These are phyloP conservation scores for Effrenium voratum DNA, from an alignment of 73 alveolate genomes.

Conservation along the genomic window DNA sequence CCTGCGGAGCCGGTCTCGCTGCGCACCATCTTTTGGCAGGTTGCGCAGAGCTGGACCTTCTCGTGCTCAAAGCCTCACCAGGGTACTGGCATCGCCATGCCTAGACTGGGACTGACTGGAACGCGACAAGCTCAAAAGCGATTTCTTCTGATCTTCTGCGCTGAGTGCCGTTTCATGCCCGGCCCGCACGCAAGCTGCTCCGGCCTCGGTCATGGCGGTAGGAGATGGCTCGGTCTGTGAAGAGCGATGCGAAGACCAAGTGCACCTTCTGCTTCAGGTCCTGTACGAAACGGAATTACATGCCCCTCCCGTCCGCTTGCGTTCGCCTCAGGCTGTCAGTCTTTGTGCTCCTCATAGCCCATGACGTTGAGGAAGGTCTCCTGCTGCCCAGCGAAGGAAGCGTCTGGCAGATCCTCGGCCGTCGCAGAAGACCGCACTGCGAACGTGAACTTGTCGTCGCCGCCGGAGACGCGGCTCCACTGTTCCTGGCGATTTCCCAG, in stretches of 20 bases:
- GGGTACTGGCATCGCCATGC: too few relatives aligned
- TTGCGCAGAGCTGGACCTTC: constrained; percentile 79
- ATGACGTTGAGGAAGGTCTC: constrained; percentile 93
- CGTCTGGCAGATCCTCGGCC: constrained; percentile 94
- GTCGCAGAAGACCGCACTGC: constrained; percentile 93
- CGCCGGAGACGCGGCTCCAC: constrained; percentile 93
- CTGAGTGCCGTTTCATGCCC: too few relatives aligned
- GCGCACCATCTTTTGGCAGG: constrained; percentile 31
- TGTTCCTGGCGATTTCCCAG: too few relatives aligned
- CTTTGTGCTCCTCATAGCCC: constrained; percentile 93
- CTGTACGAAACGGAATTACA: neutral
- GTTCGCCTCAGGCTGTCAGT: too few relatives aligned
- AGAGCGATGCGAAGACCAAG: constrained; percentile 79
- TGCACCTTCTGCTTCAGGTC: constrained; percentile 89
- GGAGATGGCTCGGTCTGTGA: constrained; percentile 94
- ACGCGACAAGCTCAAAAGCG: too few relatives aligned
- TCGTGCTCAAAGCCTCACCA: constrained; percentile 71
- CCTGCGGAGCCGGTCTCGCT: constrained; percentile 94
- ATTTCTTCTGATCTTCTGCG: too few relatives aligned
- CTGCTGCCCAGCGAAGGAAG: constrained; percentile 94
- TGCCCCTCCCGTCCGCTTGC: too few relatives aligned
- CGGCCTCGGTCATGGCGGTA: constrained; percentile 79
- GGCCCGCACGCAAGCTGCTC: too few relatives aligned
- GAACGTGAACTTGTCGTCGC: constrained; percentile 87
- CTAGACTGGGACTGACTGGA: too few relatives aligned